Evolutionary conservation across 2,329 filamentous ascomycete species (phyloP).

Genomic region (Paramyrothecium sp.): DNA sequence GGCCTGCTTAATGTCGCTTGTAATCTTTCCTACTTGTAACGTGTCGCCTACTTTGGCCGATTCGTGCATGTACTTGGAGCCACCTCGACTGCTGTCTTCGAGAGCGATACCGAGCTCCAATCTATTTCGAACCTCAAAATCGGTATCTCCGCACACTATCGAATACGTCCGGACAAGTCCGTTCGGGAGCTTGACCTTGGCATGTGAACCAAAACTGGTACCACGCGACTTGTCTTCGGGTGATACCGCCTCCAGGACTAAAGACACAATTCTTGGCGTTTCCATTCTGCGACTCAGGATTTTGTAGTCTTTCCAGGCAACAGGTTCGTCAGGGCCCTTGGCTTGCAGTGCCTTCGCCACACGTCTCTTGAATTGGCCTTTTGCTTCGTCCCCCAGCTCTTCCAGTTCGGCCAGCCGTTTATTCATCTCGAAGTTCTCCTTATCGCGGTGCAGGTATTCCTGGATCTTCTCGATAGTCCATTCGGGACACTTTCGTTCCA

Average conservation of each 20-base stretch:
- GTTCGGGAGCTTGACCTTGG: constrained; percentile 54
- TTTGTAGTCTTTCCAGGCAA: constrained; percentile 42
- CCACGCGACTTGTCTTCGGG: constrained; percentile 28
- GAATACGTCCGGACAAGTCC: constrained; percentile 60
- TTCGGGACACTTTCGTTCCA: constrained; percentile 52
- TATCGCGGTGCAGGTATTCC: constrained; percentile 58
- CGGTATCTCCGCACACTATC: constrained; percentile 39
- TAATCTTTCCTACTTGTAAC: constrained; percentile 51
- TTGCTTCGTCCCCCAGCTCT: constrained; percentile 47
- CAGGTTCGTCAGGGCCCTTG: constrained; percentile 19
- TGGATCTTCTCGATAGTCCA: constrained; percentile 66
- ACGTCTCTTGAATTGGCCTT: constrained; percentile 46
- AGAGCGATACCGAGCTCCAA: constrained; percentile 61
- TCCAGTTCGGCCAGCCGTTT: constrained; percentile 49
- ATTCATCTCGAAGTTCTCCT: constrained; percentile 49
- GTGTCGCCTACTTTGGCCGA: constrained; percentile 43
- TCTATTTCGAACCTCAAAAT: constrained; percentile 32
- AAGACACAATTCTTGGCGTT: constrained; percentile 48
- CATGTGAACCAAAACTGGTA: constrained; percentile 50
- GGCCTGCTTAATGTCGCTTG: constrained; percentile 43
- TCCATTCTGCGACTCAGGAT: constrained; percentile 49
- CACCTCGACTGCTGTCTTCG: constrained; percentile 55
- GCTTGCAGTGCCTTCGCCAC: constrained; percentile 45
- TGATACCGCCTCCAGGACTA: constrained; percentile 48
- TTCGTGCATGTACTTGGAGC: constrained; percentile 58